These are phyloP conservation scores for Cyberlindnera veronae DNA, from an alignment of 805 yeast species.

Conservation along the genomic window DNA sequence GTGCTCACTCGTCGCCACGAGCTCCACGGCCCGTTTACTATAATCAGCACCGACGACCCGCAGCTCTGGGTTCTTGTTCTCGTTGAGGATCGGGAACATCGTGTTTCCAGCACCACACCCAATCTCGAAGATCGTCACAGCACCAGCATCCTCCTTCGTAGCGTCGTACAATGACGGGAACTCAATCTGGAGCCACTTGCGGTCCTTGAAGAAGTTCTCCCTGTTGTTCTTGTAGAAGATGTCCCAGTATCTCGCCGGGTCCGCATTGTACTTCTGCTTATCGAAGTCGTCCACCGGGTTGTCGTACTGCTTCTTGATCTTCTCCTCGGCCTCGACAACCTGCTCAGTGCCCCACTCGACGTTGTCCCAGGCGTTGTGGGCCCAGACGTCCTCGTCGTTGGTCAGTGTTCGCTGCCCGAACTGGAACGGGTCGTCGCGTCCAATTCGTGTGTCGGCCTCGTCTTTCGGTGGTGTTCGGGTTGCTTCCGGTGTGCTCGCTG, in stretches of 20 bases:
- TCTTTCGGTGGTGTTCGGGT: no score
- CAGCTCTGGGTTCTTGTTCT: constrained; percentile 76
- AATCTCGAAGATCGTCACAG: constrained; percentile 75
- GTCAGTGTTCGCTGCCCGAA: constrained; percentile 84
- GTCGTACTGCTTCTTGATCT: constrained; percentile 70
- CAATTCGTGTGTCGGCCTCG: constrained; percentile 48
- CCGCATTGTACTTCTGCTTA: constrained; percentile 68
- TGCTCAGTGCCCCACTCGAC: constrained; percentile 98
- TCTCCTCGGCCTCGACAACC: constrained; percentile 64
- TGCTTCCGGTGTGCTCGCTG: no score
- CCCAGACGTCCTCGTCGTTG: constrained; percentile 78
- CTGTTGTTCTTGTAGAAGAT: constrained; percentile 84
- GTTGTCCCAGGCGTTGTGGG: constrained; percentile 92
- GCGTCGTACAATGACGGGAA: constrained; percentile 83
- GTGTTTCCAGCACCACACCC: constrained; percentile 99
- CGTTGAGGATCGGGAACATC: constrained; percentile 80
- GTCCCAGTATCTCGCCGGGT: constrained; percentile 96
- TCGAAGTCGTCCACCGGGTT: constrained; percentile 88
- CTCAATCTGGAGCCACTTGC: constrained; percentile 94
- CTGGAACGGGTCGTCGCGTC: constrained; percentile 85
- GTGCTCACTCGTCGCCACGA: constrained; percentile 63
- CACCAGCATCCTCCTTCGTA: constrained; percentile 68
- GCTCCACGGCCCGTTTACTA: constrained; percentile 82
- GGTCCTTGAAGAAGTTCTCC: constrained; percentile 93
- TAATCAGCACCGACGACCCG: constrained; percentile 84